A percentile compares a stretch with the other conserved stretches of the same genome.
Conservation (phyloP, 345 rosid species). For the Syzygium grande region DNA sequence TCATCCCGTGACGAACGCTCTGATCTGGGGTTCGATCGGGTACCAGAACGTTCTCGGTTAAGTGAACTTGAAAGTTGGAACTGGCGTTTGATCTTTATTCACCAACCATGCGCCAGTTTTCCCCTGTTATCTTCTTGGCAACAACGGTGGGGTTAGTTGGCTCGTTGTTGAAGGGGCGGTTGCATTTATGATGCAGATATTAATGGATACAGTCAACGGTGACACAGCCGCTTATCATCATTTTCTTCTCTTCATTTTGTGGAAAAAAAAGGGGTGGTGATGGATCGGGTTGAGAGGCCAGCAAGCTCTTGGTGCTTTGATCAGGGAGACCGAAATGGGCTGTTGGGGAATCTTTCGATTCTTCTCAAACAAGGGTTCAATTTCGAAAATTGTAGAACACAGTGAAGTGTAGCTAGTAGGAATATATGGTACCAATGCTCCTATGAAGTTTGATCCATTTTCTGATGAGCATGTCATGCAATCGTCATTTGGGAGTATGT, state of each 20-base stretch:
- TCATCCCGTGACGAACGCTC: neutral
- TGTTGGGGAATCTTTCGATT: neutral
- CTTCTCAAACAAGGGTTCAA: neutral
- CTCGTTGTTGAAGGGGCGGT: neutral
- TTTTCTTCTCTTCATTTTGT: neutral
- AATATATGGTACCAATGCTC: neutral
- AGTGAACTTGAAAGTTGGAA: neutral
- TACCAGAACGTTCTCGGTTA: neutral
- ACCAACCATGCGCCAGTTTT: neutral
- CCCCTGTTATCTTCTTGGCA: neutral
- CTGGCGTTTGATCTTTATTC: neutral
- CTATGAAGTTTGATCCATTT: neutral
- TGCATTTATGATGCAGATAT: neutral
- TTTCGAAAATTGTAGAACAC: neutral
- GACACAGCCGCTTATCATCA: neutral
- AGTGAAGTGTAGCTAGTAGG: neutral
- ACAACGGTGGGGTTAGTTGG: neutral
- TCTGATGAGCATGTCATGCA: neutral
- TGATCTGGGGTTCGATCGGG: neutral
- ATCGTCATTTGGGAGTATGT: neutral
- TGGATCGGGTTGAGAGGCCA: neutral
- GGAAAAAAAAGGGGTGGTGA: neutral
- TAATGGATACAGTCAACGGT: neutral
- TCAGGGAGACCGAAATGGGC: neutral
- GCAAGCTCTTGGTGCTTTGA: neutral